phyloP scores from a whole-genome alignment of 192 early-diverging fungal species.

The Coemansia sp. region DNA sequence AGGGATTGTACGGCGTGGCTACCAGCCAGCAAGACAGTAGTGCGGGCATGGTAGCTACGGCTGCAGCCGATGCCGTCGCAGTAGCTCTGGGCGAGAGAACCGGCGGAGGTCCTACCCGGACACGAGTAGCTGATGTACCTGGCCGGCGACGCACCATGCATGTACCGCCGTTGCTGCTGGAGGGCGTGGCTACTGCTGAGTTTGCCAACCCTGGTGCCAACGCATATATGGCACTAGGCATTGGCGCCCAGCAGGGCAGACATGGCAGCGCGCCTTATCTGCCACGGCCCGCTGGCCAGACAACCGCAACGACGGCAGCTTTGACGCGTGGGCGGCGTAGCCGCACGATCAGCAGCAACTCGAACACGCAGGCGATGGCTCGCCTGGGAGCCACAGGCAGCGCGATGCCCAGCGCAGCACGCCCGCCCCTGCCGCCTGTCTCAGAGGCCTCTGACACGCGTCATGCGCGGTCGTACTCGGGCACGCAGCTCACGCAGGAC shows the following conservation, averaged over 20 bases:
- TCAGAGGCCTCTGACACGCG: conserved; percentile 20
- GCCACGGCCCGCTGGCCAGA: neutral
- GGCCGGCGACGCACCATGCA: conserved; percentile 48
- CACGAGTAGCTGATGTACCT: neutral
- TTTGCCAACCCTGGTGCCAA: conserved; percentile 11
- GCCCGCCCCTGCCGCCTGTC: conserved; percentile 15
- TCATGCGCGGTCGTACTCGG: conserved; percentile 34
- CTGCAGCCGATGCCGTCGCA: conserved; percentile 36
- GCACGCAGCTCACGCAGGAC: conserved; percentile 33
- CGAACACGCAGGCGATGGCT: neutral
- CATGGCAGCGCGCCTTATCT: conserved; percentile 12
- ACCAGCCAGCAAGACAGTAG: conserved; percentile 10
- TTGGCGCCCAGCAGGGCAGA: conserved; percentile 6
- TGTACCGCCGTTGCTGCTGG: conserved; percentile 47
- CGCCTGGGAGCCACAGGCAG: neutral
- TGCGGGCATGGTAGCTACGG: conserved; percentile 16
- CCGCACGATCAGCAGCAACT: conserved; percentile 32
- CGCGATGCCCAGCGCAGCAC: neutral
- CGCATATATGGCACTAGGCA: neutral
- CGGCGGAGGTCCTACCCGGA: neutral
- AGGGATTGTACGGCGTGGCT: conserved; percentile 9
- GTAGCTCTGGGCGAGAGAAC: conserved; percentile 9
- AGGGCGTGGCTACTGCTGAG: conserved; percentile 37
- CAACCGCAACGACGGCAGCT: neutral
- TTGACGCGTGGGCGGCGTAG: conserved; percentile 27